Evolutionary conservation across 2,329 filamentous ascomycete species (phyloP).

Genomic region (Septoria petroselini): DNA sequence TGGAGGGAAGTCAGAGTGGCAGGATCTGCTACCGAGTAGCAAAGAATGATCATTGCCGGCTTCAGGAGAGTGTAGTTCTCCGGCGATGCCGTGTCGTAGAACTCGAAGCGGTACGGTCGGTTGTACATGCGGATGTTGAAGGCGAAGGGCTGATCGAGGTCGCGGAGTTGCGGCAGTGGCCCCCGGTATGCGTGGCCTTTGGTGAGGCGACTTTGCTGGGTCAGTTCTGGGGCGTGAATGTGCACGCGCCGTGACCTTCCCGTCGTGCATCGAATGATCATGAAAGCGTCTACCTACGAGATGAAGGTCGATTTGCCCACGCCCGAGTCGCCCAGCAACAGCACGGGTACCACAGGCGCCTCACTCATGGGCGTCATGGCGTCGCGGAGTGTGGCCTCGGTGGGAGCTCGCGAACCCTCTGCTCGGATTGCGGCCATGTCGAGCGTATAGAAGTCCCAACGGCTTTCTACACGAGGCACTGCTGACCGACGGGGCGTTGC

Average conservation of each 20-base stretch:
- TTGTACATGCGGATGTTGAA: constrained; percentile 59
- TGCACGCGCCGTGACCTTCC: not conserved
- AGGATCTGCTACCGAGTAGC: constrained; percentile 57
- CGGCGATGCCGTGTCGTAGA: constrained; percentile 57
- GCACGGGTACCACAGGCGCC: constrained; percentile 47
- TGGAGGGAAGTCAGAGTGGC: constrained; percentile 50
- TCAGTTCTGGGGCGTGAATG: constrained; percentile 7
- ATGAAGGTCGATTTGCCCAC: constrained; percentile 63
- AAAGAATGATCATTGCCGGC: constrained; percentile 56
- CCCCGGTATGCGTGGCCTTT: constrained; percentile 33
- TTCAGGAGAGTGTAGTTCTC: constrained; percentile 55
- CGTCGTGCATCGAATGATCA: not conserved
- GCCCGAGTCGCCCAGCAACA: constrained; percentile 58
- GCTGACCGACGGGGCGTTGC: not conserved
- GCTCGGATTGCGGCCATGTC: constrained; percentile 5
- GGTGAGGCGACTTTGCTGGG: constrained; percentile 30
- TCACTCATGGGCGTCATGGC: constrained; percentile 19
- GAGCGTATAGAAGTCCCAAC: no score
- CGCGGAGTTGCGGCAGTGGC: constrained; percentile 48
- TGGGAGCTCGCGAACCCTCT: not conserved
- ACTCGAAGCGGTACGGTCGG: constrained; percentile 53
- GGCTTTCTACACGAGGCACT: not conserved
- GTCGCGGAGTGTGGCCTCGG: constrained; percentile 2
- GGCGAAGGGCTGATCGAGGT: constrained; percentile 57
- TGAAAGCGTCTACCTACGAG: constrained; percentile 49